Evolutionary conservation across 2,329 filamentous ascomycete genomes (phyloP).

Genomic region (Aspergillus costaricaensis): DNA sequence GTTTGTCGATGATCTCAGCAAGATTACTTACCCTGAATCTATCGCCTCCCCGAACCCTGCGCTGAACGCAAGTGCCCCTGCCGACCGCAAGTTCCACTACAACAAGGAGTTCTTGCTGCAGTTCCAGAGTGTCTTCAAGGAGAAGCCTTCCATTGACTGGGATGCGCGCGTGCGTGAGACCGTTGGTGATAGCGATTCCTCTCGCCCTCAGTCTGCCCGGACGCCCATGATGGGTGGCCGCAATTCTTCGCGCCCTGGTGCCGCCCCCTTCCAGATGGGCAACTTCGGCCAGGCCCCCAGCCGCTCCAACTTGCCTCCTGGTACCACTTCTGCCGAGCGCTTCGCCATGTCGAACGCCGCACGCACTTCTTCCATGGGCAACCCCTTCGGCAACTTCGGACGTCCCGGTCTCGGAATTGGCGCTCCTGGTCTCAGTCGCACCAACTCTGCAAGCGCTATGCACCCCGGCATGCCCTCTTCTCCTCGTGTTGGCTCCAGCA

Average conservation of each 20-base stretch:
- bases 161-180: slow-evolving; percentile 82
- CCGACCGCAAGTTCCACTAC: slow-evolving; percentile 85
- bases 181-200: slow-evolving; percentile 74
- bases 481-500: slow-evolving; percentile 69
- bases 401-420: slow-evolving; percentile 66
- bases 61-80: slow-evolving; percentile 72
- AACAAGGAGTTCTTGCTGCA: slow-evolving; percentile 94
- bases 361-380: slow-evolving; percentile 49
- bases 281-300: slow-evolving; percentile 57
- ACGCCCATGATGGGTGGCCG: slow-evolving; percentile 54
- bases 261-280: slow-evolving; percentile 67
- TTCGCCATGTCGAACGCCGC: slow-evolving; percentile 65
- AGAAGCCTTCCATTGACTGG: slow-evolving; percentile 94
- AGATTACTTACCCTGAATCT: slow-evolving; percentile 77
- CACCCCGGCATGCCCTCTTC: slow-evolving; percentile 67
- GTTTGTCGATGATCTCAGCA: slow-evolving; percentile 77
- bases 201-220: slow-evolving; percentile 58
- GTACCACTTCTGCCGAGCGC: slow-evolving; percentile 75
- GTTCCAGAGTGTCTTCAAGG: slow-evolving; percentile 93
- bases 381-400: slow-evolving; percentile 62
- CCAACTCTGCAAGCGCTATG: slow-evolving; percentile 53
- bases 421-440: slow-evolving; percentile 65
- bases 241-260: slow-evolving; percentile 52
- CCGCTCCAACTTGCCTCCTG: slow-evolving; percentile 66
- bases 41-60: slow-evolving; percentile 90